Base-by-base conservation (phyloP, 2,329 filamentous ascomycete species). In the Herpotrichia juniperi region DNA sequence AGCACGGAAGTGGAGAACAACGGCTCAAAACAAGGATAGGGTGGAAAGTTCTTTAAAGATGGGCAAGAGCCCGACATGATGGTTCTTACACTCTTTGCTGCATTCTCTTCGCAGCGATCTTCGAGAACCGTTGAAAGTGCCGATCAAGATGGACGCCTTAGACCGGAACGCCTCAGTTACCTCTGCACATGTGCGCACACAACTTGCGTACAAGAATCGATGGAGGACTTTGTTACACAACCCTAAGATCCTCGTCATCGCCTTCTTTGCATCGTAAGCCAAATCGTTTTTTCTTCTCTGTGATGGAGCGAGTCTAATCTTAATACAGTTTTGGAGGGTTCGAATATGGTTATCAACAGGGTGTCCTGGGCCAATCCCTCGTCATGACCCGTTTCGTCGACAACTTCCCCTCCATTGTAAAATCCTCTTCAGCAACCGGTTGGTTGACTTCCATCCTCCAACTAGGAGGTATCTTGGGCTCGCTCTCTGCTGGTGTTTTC, bases 341-440 rank as follows among this genome's bases (percentile, higher is more conserved):
- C 42, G 76, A 79, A 52, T 82, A 81, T 75, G 80, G 80, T 47
- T 82, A 81, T 59, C 80, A 83, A 51, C 81, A 83, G 59, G 81
- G 81, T 44, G 79, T 84, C 1, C 68, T 84, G 2, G 79, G 80
- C 26, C 79, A 83, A 57, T 80, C 79, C 11, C 71, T 83, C 2
- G 79, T 81, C 58, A 84, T 83, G 80, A 71, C 71, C 8, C 73
- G 77, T 9, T 83, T 83, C 66, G 76, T 68, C 9, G 64, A 75
- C 30, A 78, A 79, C 54, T 83, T 83, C 59, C 80, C 80, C 0
- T 70, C 73, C 0, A 74, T 82, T 8, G 75, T 79, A 31, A 52
- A 72, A 7, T 80, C 78, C 0, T 75, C 78, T 14, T 74, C 74
- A 21, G 78, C 78, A 0, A 79, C 76, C 0, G 81, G 81, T 4